A percentile compares a stretch with the other conserved stretches of the same genome.
Evolutionary conservation across 2,329 filamentous ascomycete genomes (phyloP).

Genomic region (Exserohilum turcica): DNA sequence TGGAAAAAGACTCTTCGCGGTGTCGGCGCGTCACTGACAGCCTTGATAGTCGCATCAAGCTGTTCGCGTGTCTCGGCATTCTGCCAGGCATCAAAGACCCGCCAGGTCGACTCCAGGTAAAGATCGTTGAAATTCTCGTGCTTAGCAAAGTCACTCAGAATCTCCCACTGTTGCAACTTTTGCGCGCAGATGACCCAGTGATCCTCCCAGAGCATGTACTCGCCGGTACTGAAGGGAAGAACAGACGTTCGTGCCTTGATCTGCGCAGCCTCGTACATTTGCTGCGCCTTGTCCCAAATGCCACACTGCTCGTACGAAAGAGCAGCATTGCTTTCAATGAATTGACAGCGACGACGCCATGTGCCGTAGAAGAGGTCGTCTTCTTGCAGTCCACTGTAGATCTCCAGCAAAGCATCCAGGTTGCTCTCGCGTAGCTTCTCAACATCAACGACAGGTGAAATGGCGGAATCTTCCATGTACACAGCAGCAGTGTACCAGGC

Average conservation of each 20-base stretch:
- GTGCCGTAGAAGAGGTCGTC: slow-evolving; percentile 98
- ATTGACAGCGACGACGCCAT: slow-evolving; percentile 92
- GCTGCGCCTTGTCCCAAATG: slow-evolving; percentile 99
- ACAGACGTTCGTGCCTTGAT: slow-evolving; percentile 95
- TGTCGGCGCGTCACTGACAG: slow-evolving; percentile 95
- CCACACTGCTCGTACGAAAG: slow-evolving; percentile 98
- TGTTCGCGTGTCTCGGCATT: slow-evolving; percentile 84
- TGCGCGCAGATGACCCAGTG: slow-evolving; percentile 98
- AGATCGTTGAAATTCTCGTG: slow-evolving; percentile 99
- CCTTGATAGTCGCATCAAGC: slow-evolving; percentile 91
- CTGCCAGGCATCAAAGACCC: slow-evolving; percentile 93
- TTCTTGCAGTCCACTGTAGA: slow-evolving; percentile 89
- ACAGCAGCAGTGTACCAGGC: slow-evolving; percentile 95
- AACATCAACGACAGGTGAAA: slow-evolving; percentile 84
- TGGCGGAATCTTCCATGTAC: slow-evolving; percentile 86
- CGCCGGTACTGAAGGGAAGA: slow-evolving; percentile 92
- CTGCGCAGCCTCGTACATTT: slow-evolving; percentile 94
- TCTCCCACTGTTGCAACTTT: slow-evolving; percentile 99
- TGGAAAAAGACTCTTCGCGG: slow-evolving; percentile 95
- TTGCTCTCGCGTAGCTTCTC: slow-evolving; percentile 88
- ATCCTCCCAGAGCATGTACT: slow-evolving; percentile 99
- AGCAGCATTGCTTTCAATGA: slow-evolving; percentile 95
- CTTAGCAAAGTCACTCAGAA: slow-evolving; percentile 95
- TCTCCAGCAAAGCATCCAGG: slow-evolving; percentile 89
- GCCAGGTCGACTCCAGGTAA: slow-evolving; percentile 92